A percentile compares a stretch with the other conserved stretches of the same genome.
Conservation (phyloP, 805 yeast species). For the Pichia thaimueangensis region DNA sequence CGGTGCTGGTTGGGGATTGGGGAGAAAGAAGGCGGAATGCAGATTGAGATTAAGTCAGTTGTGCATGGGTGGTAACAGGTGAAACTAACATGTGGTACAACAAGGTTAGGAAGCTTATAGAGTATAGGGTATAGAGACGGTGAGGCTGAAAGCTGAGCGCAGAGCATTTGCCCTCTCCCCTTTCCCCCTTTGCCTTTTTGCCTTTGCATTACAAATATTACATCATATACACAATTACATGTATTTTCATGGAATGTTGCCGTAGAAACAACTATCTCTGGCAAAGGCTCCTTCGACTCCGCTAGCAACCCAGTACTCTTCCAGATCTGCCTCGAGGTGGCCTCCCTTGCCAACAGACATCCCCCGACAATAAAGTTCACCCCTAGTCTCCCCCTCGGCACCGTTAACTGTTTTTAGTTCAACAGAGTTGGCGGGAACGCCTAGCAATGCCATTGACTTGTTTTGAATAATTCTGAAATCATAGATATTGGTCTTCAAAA, state of each 20-base stretch:
- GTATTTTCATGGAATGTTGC: too few relatives aligned
- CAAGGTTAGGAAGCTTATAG: too few relatives aligned
- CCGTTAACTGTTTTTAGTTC: conserved; percentile 48
- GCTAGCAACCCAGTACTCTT: conserved; percentile 44
- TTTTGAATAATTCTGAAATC: conserved; percentile 50
- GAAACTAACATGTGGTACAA: too few relatives aligned
- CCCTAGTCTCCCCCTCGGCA: conserved; percentile 35
- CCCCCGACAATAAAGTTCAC: conserved; percentile 54
- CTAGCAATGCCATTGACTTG: conserved; percentile 34
- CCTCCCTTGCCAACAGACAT: conserved; percentile 52
- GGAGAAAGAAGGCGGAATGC: too few relatives aligned
- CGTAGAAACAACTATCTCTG: conserved; percentile 65
- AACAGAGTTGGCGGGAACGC: conserved; percentile 52
- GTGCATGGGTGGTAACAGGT: too few relatives aligned
- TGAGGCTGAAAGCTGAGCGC: neutral
- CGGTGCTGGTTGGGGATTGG: too few relatives aligned
- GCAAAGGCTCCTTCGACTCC: conserved; percentile 57
- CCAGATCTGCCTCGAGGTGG: conserved; percentile 30
- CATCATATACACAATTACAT: too few relatives aligned
- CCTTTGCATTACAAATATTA: too few relatives aligned
- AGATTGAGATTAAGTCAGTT: too few relatives aligned
- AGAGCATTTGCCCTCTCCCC: neutral
- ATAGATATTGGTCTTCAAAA: conserved; percentile 50
- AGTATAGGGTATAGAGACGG: too few relatives aligned
- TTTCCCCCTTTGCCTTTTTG: neutral